Base-by-base conservation (phyloP, 2,329 filamentous ascomycete genomes). In the Aureobasidium sp. region DNA sequence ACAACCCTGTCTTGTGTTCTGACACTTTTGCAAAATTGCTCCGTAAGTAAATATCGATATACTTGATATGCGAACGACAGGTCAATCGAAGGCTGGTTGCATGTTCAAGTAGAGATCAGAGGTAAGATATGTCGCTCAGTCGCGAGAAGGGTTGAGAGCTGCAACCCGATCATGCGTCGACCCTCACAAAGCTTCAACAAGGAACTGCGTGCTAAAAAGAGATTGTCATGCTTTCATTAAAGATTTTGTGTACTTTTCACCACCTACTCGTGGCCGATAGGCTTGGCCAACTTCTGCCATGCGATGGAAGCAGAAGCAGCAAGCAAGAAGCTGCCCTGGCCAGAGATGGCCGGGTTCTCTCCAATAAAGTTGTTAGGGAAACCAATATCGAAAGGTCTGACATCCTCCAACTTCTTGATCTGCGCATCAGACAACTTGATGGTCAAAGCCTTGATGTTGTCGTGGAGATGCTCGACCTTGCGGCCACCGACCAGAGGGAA, bases 401-500 rank as follows among this genome's bases (percentile, higher is more conserved):
- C 82, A 8, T 68, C 74, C 54, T 89, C 87, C 61, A 89, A 84
- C 65, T 83, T 80, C 40, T 81, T 73, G n/a, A 90, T 79, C 49
- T 90, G 85, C 54, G 85, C 78, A 0, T 77, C 70, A 0, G 73
- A 80, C 49, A 90, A 73, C 59, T 79, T 72, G 33, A 89, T 71
- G 0, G 73, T 76, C 47, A 90, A 75, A 0, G 85, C 86, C 67
- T 85, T 81, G 63, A 89, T 85, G 67, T 89, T 89, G 62, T 78
- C 79, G 69, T 69, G 82, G 54, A 92, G 74, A 70, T 91, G 88
- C 47, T 87, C 84, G 9, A 89, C 72, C 67, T 86, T 91, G n/a
- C 88, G 80, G 0, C 87, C 86, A 7, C 89, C 88, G 9, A 91
- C 79, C 37, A 92, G 85, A 0, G 89, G 89, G 68, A 89, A 90